A percentile compares a stretch with the other conserved stretches of the same genome.
These are phyloP conservation scores for Mycena crocata DNA, from an alignment of 768 basidiomycete genomes.

Conservation along the genomic window DNA sequence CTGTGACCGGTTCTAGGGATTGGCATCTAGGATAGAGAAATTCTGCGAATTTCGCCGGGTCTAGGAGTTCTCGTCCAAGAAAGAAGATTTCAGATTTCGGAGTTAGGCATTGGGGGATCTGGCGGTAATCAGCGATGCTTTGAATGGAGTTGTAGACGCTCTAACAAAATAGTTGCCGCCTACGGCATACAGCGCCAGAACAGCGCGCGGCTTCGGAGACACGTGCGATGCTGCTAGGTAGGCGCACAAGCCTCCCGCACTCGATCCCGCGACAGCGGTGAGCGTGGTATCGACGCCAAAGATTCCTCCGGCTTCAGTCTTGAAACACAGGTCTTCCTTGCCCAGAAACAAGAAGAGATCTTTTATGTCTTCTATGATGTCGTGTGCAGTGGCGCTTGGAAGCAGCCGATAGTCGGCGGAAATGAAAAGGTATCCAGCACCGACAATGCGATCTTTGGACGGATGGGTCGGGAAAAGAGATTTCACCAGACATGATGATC, in stretches of 20 bases:
- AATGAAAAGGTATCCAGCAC: slow-evolving; percentile 66
- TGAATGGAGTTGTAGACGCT: slow-evolving; percentile 28
- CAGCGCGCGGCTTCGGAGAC: slow-evolving; percentile 62
- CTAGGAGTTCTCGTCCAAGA: slow-evolving; percentile 65
- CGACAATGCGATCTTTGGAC: slow-evolving; percentile 56
- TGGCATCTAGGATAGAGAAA: slow-evolving; percentile 58
- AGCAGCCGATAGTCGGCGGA: slow-evolving; percentile 74
- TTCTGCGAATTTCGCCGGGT: slow-evolving; percentile 57
- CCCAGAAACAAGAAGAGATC: slow-evolving; percentile 64
- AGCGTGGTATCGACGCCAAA: slow-evolving; percentile 56
- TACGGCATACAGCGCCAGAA: slow-evolving; percentile 71
- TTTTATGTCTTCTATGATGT: slow-evolving; percentile 67
- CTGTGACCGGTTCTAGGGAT: slow-evolving; percentile 42
- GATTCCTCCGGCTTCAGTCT: neutral
- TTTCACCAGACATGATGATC: slow-evolving; percentile 25
- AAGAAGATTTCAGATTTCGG: slow-evolving; percentile 65
- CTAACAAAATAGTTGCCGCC: slow-evolving; percentile 69
- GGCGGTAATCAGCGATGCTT: neutral
- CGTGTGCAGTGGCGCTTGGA: slow-evolving; percentile 64
- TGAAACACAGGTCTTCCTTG: slow-evolving; percentile 34
- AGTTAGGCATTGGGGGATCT: slow-evolving; percentile 56
- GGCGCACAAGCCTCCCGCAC: slow-evolving; percentile 73
- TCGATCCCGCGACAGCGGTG: slow-evolving; percentile 67
- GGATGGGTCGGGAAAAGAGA: neutral
- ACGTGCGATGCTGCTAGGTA: slow-evolving; percentile 70